Conservation (phyloP, 306 rosid species). For the Carpinus fangiana region DNA sequence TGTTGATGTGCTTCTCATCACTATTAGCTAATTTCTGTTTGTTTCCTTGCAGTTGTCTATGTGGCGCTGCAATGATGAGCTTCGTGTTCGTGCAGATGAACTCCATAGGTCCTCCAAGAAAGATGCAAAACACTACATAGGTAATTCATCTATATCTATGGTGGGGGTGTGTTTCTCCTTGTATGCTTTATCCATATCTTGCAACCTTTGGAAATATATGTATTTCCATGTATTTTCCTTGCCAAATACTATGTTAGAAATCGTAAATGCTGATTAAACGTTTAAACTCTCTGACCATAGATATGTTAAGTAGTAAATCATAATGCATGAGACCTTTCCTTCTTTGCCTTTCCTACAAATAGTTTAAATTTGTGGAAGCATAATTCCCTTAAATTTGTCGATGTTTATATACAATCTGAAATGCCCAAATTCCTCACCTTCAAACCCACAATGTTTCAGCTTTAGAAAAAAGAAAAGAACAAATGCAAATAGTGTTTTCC, state of each 20-base stretch:
- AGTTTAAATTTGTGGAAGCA: neutral
- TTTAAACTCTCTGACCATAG: neutral
- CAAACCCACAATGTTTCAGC: neutral
- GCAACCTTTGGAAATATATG: neutral
- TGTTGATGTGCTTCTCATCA: constrained; percentile 7
- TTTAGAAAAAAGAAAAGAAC: neutral
- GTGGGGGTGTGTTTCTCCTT: neutral
- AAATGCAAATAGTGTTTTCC: neutral
- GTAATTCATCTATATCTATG: constrained; percentile 37
- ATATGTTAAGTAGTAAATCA: neutral
- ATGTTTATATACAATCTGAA: neutral
- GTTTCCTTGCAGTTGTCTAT: constrained; percentile 74
- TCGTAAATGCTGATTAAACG: neutral
- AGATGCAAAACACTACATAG: constrained; percentile 97
- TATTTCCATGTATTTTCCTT: neutral
- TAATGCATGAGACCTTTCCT: no score
- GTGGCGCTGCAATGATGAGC: constrained; percentile 99
- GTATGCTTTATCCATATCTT: neutral
- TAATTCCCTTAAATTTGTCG: neutral
- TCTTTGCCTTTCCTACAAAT: neutral
- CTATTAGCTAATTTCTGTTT: constrained; percentile 14
- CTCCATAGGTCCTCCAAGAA: constrained; percentile 68
- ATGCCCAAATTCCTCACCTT: neutral
- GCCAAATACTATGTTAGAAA: neutral
- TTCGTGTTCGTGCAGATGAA: constrained; percentile 74